phyloP scores from a whole-genome alignment of 31 red algal species.

The Endocladia muricata region DNA sequence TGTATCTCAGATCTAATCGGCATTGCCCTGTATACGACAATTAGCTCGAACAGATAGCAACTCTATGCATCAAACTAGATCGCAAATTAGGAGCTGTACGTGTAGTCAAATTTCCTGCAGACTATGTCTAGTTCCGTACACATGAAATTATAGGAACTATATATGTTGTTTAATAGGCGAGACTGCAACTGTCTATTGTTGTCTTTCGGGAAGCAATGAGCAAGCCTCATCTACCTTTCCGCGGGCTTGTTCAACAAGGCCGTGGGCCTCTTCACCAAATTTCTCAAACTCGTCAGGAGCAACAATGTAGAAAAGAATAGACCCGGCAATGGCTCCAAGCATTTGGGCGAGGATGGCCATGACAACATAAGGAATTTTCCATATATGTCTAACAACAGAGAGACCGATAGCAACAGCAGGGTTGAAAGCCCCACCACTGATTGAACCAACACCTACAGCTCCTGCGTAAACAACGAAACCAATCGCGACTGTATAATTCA shows the following conservation, averaged over 20 bases:
- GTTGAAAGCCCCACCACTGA: slow-evolving; percentile 73
- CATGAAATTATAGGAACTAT: background rate
- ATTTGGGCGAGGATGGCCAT: slow-evolving; percentile 60
- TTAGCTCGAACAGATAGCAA: no score
- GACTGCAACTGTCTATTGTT: no score
- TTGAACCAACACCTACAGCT: slow-evolving; percentile 21
- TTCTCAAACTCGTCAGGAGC: slow-evolving; percentile 76
- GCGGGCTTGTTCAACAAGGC: slow-evolving; percentile 11
- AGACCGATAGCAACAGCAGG: slow-evolving; percentile 65
- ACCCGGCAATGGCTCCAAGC: slow-evolving; percentile 41
- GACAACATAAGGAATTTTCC: slow-evolving; percentile 50
- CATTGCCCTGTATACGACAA: no score
- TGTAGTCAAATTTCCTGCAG: no score
- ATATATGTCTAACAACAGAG: slow-evolving; percentile 39
- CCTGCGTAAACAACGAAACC: slow-evolving; percentile 48
- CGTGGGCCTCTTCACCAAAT: slow-evolving; percentile 44
- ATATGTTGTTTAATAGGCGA: no score
- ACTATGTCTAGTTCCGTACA: no score
- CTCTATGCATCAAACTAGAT: no score
- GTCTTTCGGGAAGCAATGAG: slow-evolving; percentile 17
- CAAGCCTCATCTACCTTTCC: slow-evolving; percentile 15
- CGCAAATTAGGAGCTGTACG: no score
- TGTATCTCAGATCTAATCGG: no score
- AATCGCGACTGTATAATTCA: slow-evolving; percentile 40
- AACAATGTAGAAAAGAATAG: slow-evolving; percentile 52